phyloP scores from a whole-genome alignment of 2,329 filamentous ascomycete genomes.

The Niveomyces coronatus region DNA sequence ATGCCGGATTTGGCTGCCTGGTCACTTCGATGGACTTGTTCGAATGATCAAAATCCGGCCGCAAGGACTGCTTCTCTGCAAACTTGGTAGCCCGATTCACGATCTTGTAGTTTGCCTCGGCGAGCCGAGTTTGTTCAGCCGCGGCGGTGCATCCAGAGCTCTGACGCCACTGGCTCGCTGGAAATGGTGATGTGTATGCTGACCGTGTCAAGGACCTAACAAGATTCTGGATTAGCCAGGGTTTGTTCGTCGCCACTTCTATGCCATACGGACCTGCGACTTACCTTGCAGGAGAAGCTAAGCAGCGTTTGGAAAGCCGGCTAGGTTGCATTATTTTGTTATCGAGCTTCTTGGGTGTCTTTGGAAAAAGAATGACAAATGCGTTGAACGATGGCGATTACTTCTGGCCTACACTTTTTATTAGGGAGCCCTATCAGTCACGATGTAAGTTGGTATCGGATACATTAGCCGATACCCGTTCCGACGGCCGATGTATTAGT shows the following conservation, averaged over 20 bases:
- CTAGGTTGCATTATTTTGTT: neutral
- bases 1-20: constrained; percentile 31
- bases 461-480: no score
- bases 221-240: neutral
- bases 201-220: neutral
- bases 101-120: constrained; percentile 13
- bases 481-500: no score
- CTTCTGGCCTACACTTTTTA: no score
- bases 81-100: constrained; percentile 17
- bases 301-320: neutral
- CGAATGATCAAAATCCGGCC: constrained; percentile 17
- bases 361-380: no score
- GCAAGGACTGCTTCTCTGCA: constrained; percentile 14
- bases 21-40: constrained; percentile 16
- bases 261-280: constrained; percentile 1
- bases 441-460: no score
- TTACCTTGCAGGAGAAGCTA: constrained; percentile 1
- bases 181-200: neutral
- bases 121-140: constrained; percentile 6
- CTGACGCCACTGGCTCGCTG: neutral
- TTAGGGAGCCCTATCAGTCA: no score
- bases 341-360: no score
- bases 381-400: no score
- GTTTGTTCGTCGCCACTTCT: constrained; percentile 1
- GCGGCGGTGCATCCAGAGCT: constrained; percentile 1